These are phyloP conservation scores for Xylariaceae sp. DNA, from an alignment of 2,329 filamentous ascomycete species.

Conservation along the genomic window DNA sequence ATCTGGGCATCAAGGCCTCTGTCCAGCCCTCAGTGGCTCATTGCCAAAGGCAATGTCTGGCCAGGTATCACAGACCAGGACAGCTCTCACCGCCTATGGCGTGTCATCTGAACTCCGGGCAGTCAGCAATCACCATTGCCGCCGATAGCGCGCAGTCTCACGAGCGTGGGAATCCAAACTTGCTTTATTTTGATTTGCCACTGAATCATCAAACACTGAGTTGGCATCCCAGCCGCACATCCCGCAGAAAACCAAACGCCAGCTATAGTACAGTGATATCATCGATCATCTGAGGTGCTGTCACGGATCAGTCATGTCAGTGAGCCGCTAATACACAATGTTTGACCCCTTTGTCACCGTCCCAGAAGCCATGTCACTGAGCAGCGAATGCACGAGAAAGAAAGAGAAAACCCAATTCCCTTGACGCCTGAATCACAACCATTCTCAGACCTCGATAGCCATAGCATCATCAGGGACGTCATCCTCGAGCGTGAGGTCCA, in stretches of 20 bases:
- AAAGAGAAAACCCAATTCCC: too few relatives aligned
- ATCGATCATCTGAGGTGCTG: background rate
- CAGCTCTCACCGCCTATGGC: too few relatives aligned
- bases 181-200: background rate
- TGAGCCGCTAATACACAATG: too few relatives aligned
- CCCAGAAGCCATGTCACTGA: background rate
- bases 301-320: background rate
- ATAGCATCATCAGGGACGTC: constrained; percentile 39
- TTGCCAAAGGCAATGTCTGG: too few relatives aligned
- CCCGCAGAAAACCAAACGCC: constrained; percentile 3
- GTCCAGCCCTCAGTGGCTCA: too few relatives aligned
- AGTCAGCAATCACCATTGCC: too few relatives aligned
- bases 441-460: constrained; percentile 28
- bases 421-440: background rate
- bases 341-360: too few relatives aligned
- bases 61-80: too few relatives aligned
- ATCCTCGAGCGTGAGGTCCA: constrained; percentile 57
- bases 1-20: too few relatives aligned
- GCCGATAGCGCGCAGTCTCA: too few relatives aligned
- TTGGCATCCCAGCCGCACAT: background rate
- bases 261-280: constrained; percentile 17
- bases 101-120: too few relatives aligned
- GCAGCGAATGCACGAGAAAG: background rate
- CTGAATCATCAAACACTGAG: background rate
- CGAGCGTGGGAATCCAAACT: too few relatives aligned